These are phyloP conservation scores for Triticum dicoccoides DNA, from an alignment of 176 grass and related monocot species.

Conservation along the genomic window DNA sequence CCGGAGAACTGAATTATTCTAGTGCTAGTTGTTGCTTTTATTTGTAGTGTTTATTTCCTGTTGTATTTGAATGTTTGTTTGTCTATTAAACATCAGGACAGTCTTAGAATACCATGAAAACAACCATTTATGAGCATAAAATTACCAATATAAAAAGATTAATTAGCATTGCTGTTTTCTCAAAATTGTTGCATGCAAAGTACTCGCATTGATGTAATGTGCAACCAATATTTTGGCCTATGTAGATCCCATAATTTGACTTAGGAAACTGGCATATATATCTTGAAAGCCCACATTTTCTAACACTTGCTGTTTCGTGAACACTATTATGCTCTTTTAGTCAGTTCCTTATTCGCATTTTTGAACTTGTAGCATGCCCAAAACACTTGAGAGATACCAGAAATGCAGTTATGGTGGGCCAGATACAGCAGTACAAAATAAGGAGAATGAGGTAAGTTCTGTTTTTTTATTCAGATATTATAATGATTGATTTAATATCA, in stretches of 20 bases:
- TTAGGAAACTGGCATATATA: background rate
- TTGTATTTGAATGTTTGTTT: background rate
- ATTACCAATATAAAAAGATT: background rate
- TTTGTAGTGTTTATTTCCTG: background rate
- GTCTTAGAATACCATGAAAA: background rate
- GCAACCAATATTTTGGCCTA: background rate
- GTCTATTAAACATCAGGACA: background rate
- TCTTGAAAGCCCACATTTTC: background rate
- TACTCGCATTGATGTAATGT: background rate
- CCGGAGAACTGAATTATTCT: background rate
- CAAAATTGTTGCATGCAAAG: background rate
- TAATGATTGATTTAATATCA: background rate
- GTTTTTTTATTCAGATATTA: background rate
- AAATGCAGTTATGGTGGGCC: constrained; percentile 59
- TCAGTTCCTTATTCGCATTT: background rate
- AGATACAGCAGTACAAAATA: constrained; percentile 63
- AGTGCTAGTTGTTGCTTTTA: background rate
- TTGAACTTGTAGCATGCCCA: constrained; percentile 57
- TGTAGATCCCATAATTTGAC: background rate
- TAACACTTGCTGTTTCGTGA: background rate
- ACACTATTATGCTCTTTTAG: background rate
- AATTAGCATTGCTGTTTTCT: background rate
- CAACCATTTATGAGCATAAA: background rate
- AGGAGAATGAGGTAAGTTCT: constrained; percentile 63
- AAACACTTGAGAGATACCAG: constrained; percentile 73